These are phyloP conservation scores for Colletotrichum theobromicola DNA, from an alignment of 2,329 filamentous ascomycete species.

Conservation along the genomic window DNA sequence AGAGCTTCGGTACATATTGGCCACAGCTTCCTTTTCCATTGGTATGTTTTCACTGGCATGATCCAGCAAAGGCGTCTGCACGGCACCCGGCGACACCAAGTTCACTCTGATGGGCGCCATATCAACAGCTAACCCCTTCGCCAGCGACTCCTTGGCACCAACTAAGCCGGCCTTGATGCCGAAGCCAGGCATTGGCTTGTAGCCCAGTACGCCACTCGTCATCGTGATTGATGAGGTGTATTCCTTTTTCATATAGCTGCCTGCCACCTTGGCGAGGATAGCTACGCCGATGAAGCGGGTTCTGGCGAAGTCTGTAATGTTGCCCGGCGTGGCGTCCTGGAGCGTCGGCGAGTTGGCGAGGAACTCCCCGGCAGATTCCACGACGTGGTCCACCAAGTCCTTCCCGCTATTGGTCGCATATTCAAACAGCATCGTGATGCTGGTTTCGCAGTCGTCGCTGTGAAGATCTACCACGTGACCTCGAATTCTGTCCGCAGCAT, in stretches of 20 bases:
- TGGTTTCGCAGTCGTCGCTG: constrained; percentile 32
- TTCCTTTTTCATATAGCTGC: constrained; percentile 45
- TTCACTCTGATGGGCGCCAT: constrained; percentile 70
- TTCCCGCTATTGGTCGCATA: constrained; percentile 49
- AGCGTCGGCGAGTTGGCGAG: background rate
- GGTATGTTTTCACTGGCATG: background rate
- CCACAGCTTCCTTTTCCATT: background rate
- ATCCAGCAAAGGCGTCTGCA: constrained; percentile 48
- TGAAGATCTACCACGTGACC: background rate
- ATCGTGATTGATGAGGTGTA: constrained; percentile 56
- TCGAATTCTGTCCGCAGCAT: background rate
- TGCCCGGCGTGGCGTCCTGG: background rate
- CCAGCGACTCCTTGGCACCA: constrained; percentile 57
- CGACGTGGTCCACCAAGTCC: constrained; percentile 55
- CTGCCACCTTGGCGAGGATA: constrained; percentile 55
- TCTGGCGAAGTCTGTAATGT: constrained; percentile 41
- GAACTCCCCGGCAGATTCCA: constrained; percentile 28
- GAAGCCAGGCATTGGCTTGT: constrained; percentile 59
- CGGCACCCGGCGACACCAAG: constrained; percentile 59
- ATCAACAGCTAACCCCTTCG: constrained; percentile 64
- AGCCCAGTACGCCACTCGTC: constrained; percentile 57
- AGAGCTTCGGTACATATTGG: background rate
- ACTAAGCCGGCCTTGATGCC: constrained; percentile 51
- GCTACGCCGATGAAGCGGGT: constrained; percentile 40
- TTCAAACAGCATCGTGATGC: constrained; percentile 52